A percentile compares a stretch with the other conserved stretches of the same genome.
These are phyloP conservation scores for Lycium barbarum DNA, from an alignment of 257 asterid species.

Conservation along the genomic window DNA sequence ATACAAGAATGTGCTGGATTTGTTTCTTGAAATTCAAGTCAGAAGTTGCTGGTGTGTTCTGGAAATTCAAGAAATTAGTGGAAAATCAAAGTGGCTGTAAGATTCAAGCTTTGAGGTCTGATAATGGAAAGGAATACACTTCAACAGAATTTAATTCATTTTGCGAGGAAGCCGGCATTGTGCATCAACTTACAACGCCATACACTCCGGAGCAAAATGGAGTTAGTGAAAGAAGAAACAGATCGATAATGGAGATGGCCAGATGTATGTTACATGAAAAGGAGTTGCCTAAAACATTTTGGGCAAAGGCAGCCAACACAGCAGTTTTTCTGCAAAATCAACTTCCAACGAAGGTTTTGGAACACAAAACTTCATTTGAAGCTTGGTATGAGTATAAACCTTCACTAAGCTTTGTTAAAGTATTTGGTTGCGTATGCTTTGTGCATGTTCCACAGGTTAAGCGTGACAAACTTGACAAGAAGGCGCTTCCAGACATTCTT, in stretches of 20 bases:
- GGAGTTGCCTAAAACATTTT: not conserved
- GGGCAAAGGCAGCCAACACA: too few species aligned
- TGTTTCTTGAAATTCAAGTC: not conserved
- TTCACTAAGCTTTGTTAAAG: not conserved
- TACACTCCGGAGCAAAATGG: not conserved
- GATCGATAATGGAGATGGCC: not conserved
- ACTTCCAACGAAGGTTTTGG: not conserved
- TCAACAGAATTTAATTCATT: too few species aligned
- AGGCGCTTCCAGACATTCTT: not conserved
- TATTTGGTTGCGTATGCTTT: not conserved
- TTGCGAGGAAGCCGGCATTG: too few species aligned
- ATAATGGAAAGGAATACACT: too few species aligned
- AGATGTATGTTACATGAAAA: not conserved
- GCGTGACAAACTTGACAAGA: slow-evolving; percentile 2
- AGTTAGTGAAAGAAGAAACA: not conserved
- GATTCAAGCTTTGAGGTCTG: not conserved
- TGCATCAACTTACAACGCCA: too few species aligned
- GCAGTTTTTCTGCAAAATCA: not conserved
- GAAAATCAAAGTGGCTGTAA: not conserved
- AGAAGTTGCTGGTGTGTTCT: not conserved
- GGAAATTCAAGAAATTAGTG: not conserved
- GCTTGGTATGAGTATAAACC: not conserved
- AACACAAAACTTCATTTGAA: slow-evolving; percentile 13
- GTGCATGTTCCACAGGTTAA: slow-evolving; percentile 26
- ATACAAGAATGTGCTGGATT: not conserved